phyloP scores from a whole-genome alignment of 148 eudicot species.

The Amaranthus palmeri region DNA sequence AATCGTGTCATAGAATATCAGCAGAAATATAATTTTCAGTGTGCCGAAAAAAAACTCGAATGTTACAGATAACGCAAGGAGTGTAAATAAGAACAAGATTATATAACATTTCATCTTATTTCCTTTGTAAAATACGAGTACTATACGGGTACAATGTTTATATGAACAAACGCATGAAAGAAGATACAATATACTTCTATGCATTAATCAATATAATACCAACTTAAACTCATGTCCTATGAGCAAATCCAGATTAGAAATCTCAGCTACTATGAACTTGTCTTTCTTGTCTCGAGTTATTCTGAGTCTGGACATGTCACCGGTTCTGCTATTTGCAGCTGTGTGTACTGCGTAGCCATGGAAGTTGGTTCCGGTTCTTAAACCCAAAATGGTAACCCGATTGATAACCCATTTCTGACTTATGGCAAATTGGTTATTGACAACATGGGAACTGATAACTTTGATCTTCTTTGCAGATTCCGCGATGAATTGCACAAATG shows the following conservation, averaged over 20 bases:
- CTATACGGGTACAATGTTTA: not conserved
- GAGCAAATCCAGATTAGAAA: constrained; percentile 32
- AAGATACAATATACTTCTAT: not conserved
- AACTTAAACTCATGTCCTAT: constrained; percentile 47
- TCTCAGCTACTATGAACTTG: constrained; percentile 35
- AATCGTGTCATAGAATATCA: not conserved
- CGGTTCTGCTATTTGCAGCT: not conserved
- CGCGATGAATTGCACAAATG: constrained; percentile 42
- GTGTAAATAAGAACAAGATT: too few species aligned
- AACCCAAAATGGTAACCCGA: constrained; percentile 55
- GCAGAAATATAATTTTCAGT: not conserved
- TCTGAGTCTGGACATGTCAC: not conserved
- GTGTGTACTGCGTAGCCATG: constrained; percentile 10
- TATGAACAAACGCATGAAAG: not conserved
- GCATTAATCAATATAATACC: constrained; percentile 9
- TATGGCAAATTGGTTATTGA: constrained; percentile 52
- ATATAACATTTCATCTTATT: too few species aligned
- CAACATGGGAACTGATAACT: constrained; percentile 41
- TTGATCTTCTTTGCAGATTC: constrained; percentile 17
- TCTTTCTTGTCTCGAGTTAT: constrained; percentile 19
- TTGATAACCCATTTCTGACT: constrained; percentile 46
- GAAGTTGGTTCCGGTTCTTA: constrained; percentile 23
- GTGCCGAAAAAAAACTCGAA: too few species aligned
- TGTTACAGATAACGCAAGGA: too few species aligned
- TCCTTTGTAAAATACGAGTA: too few species aligned